Base-by-base conservation (phyloP, 306 rosid genomes). In the Cucurbita ficifolia region DNA sequence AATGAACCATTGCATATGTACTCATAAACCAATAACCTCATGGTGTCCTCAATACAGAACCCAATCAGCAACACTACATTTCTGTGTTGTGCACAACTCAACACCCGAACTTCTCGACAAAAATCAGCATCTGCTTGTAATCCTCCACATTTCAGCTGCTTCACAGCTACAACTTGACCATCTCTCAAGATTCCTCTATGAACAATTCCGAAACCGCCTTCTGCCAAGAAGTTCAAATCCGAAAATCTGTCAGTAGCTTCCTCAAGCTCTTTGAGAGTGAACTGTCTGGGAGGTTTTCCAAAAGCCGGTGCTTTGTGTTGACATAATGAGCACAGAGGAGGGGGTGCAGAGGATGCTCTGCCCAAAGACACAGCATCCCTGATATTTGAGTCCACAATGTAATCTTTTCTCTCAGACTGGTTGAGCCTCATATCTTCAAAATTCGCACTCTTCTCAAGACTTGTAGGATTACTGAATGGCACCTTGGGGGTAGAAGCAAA, bases 51-150 rank as follows among this genome's bases (percentile, higher is more conserved):
- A 36, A 84, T 75, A 74, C 99, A 94, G 75, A 86, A 91, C 40
- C 99, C 99, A 42, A 85, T 91, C 74, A 94, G 83, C 87, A 89
- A 76, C 18, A 91, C 99, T 79, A 94, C 91, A 73, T 94, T 94
- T 81, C 99, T 85, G 79, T 94, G 99, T 83, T 94, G 99, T 3
- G 99, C 99, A 76, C 99, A 94, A 77, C 99, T 89, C 92, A 94
- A 76, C 71, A 91, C 85, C 75, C 90, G 84, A 59, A 94, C 95
- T 84, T 94, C 99, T 64, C 97, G 77, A 75, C 91, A 87, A 83
- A 94, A 94, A 83, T 94, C 97, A 77, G 88, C 75, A 83, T 94
- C 92, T 59, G 91, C 96, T 78, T 85, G 87, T 79, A 87, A 80
- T 69, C 99, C 97, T 65, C 89, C 80, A 64, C 85, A 85, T 83